phyloP scores from a whole-genome alignment of 108 stramenopile species.

The Stephanodiscus minutulus region DNA sequence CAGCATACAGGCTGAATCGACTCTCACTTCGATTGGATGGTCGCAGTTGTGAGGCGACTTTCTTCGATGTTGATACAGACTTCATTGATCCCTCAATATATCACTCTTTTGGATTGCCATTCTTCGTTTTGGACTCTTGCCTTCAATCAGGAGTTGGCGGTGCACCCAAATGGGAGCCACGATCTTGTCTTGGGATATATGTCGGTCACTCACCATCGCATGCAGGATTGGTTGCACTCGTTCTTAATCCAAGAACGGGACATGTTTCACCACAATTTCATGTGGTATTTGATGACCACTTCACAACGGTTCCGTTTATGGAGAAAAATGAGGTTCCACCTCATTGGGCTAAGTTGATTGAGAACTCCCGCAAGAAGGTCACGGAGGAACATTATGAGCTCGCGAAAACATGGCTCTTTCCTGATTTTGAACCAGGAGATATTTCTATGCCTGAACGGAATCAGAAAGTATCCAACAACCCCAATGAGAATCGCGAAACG shows the following conservation, averaged over 20 bases:
- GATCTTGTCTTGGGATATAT: constrained; percentile 26
- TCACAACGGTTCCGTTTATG: constrained; percentile 31
- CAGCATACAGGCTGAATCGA: constrained; percentile 39
- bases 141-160: constrained; percentile 1
- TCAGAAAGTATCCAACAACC: too few relatives aligned
- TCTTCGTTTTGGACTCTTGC: constrained; percentile 20
- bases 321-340: neutral
- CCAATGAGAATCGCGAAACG: too few relatives aligned
- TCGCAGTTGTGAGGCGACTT: neutral
- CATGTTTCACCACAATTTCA: constrained; percentile 37
- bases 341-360: neutral
- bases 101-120: constrained; percentile 16
- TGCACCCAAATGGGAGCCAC: constrained; percentile 40
- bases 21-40: constrained; percentile 14
- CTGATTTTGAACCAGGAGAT: too few relatives aligned
- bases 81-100: constrained; percentile 6
- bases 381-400: constrained; percentile 24
- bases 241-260: constrained; percentile 40
- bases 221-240: constrained; percentile 21
- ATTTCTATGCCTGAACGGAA: too few relatives aligned
- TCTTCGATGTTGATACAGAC: neutral
- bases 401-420: too few relatives aligned
- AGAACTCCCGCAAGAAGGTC: constrained; percentile 37
- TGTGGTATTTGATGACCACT: constrained; percentile 28
- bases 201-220: constrained; percentile 33